Evolutionary conservation across 768 basidiomycete species (phyloP), one percentile per base, ranked within the genome.

Genomic region (Boletellus ananas): DNA sequence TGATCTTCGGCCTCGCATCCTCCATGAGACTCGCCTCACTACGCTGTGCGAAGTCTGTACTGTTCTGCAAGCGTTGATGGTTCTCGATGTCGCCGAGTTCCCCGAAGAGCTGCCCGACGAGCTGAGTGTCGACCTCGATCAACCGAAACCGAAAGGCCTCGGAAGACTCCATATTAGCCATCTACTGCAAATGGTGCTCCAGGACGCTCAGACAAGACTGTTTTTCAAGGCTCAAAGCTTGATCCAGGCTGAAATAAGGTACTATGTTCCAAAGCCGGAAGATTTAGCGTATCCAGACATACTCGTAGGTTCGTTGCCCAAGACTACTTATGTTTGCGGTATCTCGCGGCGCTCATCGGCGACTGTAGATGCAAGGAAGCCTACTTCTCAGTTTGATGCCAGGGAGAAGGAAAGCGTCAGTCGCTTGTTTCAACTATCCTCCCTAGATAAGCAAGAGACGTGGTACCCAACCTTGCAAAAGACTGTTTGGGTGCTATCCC

Each of bases 171-270:
- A 94, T 55, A 90, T 91, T 58, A 84, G 84, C 48, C 80, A 85
- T 38, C 71, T 98, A 3, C 70, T 97, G 41, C 81, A 87, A 62
- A 91, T 94, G 83, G 85, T 97, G 0, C 69, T 97, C 23, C 94
- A 97, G 65, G 95, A 98, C 63, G 93, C 94, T 1, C 95, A 98
- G 73, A 97, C 96, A 12, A 72, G 94, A 47, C 67, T 98, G 40
- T 93, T 97, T 59, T 98, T 98, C 79, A 89, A 96, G 65, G 94
- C 94, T 6, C 94, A 98, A 68, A 80, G 90, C 2, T 78, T 96
- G 39, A 83, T 99, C 29, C 89, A 94, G 61, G 79, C 81, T 29
- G 95, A 97, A 45, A 91, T 98, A 33, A 74, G 86, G 55, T 85
- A 90, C 59, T 97, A 87, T 66, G 75, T 77, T 1, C 85, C 92